A percentile compares a stretch with the other conserved stretches of the same genome.
Evolutionary conservation across 768 basidiomycete species (phyloP).

Genomic region (Trichaptum fuscoviolaceum): DNA sequence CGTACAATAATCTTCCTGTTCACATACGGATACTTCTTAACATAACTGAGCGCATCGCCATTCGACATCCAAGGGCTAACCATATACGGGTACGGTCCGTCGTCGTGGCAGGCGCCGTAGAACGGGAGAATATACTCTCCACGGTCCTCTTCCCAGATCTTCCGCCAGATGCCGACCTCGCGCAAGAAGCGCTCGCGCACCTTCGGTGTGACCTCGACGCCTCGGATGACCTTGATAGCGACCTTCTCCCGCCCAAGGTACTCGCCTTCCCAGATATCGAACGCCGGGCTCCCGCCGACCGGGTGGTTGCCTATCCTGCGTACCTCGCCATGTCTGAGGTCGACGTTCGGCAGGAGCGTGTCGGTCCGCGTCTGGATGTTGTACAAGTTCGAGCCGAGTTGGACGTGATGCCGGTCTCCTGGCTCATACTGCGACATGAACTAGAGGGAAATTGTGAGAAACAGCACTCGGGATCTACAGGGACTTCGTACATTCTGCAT

Average conservation of each 20-base stretch:
- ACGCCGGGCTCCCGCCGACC: slow-evolving; percentile 44
- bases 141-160: slow-evolving; percentile 46
- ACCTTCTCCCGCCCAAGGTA: slow-evolving; percentile 52
- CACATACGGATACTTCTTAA: slow-evolving; percentile 10
- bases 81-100: slow-evolving; percentile 57
- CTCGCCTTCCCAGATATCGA: slow-evolving; percentile 52
- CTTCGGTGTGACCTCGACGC: slow-evolving; percentile 42
- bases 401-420: slow-evolving; percentile 23
- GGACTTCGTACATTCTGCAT: slow-evolving; percentile 39
- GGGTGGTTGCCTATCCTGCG: slow-evolving; percentile 42
- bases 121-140: slow-evolving; percentile 52
- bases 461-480: slow-evolving; percentile 24
- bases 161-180: slow-evolving; percentile 51
- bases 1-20: slow-evolving; percentile 6
- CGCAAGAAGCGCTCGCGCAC: slow-evolving; percentile 44
- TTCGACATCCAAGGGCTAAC: slow-evolving; percentile 25
- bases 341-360: slow-evolving; percentile 42
- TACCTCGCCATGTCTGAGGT: slow-evolving; percentile 50
- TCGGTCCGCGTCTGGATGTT: slow-evolving; percentile 42
- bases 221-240: slow-evolving; percentile 50
- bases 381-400: slow-evolving; percentile 45
- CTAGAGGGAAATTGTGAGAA: slow-evolving; percentile 19
- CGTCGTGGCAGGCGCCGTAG: slow-evolving; percentile 51
- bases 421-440: slow-evolving; percentile 19
- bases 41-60: slow-evolving; percentile 11